Conservation (phyloP, 495 filamentous ascomycete genomes). For the Clavariopsis aquatica region DNA sequence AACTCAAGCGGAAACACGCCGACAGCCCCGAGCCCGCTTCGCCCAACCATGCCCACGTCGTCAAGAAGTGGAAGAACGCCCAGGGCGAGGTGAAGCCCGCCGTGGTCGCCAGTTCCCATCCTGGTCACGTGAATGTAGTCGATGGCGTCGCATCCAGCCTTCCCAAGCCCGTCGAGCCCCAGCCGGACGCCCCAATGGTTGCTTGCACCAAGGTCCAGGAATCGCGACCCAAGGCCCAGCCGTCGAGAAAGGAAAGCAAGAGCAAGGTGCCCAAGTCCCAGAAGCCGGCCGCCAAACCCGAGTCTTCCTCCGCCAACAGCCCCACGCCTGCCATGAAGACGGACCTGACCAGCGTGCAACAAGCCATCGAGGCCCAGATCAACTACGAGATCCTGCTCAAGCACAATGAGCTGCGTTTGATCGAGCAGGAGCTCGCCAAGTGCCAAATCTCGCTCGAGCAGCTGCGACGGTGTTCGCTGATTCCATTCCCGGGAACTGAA, state of each 20-base stretch:
- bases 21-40: constrained; percentile 39
- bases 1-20: constrained; percentile 43
- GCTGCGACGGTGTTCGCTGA: constrained; percentile 83
- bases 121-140: constrained; percentile 16
- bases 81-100: constrained; percentile 35
- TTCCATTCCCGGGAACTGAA: constrained; percentile 74
- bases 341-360: constrained; percentile 52
- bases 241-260: constrained; percentile 36
- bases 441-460: constrained; percentile 96
- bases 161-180: constrained; percentile 2
- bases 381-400: constrained; percentile 90
- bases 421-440: constrained; percentile 95
- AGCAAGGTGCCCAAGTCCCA: constrained; percentile 21
- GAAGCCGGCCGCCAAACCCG: constrained; percentile 22
- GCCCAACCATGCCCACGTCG: constrained; percentile 29
- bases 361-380: constrained; percentile 80
- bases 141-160: constrained; percentile 26
- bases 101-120: constrained; percentile 9
- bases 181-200: constrained; percentile 1
- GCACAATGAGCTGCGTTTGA: constrained; percentile 88
- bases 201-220: constrained; percentile 22
- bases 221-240: constrained; percentile 20
- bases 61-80: constrained; percentile 40
- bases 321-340: constrained; percentile 28
- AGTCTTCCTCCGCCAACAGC: constrained; percentile 24